These are phyloP conservation scores for Citrus glauca DNA, from an alignment of 345 rosid genomes.

Conservation along the genomic window DNA sequence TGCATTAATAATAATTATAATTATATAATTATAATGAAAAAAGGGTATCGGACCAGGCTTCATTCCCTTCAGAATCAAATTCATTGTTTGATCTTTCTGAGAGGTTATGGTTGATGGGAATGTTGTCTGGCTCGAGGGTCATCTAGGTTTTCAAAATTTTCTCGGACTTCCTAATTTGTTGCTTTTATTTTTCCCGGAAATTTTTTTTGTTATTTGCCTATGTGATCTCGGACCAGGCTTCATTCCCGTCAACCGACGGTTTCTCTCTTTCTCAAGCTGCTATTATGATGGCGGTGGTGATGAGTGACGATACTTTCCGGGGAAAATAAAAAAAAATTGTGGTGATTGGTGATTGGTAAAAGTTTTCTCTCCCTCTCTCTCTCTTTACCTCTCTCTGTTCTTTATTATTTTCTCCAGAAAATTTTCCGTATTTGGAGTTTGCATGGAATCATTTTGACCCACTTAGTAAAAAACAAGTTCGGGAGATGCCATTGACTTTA, in stretches of 20 bases:
- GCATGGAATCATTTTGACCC: constrained; percentile 22
- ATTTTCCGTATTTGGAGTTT: not conserved
- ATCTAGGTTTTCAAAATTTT: constrained; percentile 18
- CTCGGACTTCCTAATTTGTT: not conserved
- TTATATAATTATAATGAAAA: too few species aligned
- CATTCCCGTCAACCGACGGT: constrained; percentile 47
- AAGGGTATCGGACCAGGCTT: constrained; percentile 25
- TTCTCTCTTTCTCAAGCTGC: not conserved
- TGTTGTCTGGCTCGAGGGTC: constrained; percentile 57
- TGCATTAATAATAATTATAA: not conserved
- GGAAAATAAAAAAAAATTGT: not conserved
- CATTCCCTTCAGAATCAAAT: constrained; percentile 16
- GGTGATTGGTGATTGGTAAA: not conserved
- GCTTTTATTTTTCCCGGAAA: not conserved
- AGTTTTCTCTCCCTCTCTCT: not conserved
- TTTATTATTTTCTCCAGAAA: too few species aligned
- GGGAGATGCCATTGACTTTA: constrained; percentile 24
- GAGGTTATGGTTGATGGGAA: constrained; percentile 43
- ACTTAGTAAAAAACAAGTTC: constrained; percentile 17
- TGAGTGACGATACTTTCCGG: not conserved
- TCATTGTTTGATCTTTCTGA: constrained; percentile 1
- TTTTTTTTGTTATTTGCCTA: constrained; percentile 2
- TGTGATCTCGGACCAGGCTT: constrained; percentile 61
- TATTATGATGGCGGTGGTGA: too few species aligned
- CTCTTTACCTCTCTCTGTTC: not conserved